These are phyloP conservation scores for Protea cynaroides DNA, from an alignment of 164 flowering plant genomes.

Conservation along the genomic window DNA sequence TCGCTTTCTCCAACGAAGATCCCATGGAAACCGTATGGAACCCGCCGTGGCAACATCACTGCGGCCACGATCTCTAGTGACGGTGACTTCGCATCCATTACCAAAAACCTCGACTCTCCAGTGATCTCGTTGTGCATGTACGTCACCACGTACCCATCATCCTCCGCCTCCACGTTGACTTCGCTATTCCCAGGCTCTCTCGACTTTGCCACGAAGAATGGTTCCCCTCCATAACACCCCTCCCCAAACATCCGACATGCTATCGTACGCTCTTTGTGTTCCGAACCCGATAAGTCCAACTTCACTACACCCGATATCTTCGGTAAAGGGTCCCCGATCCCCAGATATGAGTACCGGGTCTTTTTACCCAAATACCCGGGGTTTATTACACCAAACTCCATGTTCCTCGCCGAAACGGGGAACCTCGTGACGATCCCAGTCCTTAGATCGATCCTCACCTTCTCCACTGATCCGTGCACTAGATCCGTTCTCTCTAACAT, in stretches of 20 bases:
- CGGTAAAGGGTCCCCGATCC: conserved; percentile 55
- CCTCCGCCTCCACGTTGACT: conserved; percentile 53
- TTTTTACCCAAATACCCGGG: conserved; percentile 42
- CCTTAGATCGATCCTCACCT: conserved; percentile 44
- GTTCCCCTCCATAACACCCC: conserved; percentile 76
- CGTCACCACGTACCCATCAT: conserved; percentile 63
- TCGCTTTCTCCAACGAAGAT: conserved; percentile 54
- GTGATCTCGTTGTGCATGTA: conserved; percentile 48
- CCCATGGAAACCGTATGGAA: conserved; percentile 90
- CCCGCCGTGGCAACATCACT: conserved; percentile 63
- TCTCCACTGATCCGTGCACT: conserved; percentile 54
- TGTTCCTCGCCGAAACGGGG: conserved; percentile 46
- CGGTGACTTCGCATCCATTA: conserved; percentile 81
- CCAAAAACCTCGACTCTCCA: conserved; percentile 61
- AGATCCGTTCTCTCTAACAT: conserved; percentile 55
- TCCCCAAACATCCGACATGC: conserved; percentile 43
- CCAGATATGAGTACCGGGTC: conserved; percentile 54
- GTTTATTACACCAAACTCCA: conserved; percentile 67
- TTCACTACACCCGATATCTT: conserved; percentile 67
- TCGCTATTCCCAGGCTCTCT: conserved; percentile 32
- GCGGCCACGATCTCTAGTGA: conserved; percentile 58
- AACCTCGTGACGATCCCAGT: conserved; percentile 42
- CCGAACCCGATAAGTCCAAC: conserved; percentile 28
- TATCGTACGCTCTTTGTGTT: conserved; percentile 40
- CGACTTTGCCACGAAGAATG: conserved; percentile 63